Evolutionary conservation across 2,329 filamentous ascomycete species (phyloP).

Genomic region (Aspergillus carbonarius): DNA sequence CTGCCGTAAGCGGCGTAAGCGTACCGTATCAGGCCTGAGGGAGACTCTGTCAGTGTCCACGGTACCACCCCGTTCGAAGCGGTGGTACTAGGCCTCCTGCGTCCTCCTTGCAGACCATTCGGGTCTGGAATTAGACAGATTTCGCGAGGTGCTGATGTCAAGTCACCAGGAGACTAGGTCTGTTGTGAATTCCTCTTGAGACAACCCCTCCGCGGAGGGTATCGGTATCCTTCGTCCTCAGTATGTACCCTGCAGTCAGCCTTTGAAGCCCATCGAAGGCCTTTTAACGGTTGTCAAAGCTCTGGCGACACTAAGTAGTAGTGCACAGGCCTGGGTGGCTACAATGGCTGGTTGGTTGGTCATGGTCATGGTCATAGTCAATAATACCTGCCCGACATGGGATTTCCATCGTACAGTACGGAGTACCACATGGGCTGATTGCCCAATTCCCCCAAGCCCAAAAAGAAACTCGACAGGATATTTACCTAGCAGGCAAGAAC

Average conservation of each 20-base stretch:
- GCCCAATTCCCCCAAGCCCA: too few relatives aligned
- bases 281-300: slow-evolving; percentile 4
- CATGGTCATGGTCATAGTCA: background rate
- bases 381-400: background rate
- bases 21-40: slow-evolving; percentile 1
- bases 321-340: slow-evolving; percentile 7
- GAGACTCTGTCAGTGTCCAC: background rate
- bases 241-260: background rate
- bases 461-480: too few relatives aligned
- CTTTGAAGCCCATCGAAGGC: background rate
- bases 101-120: slow-evolving; percentile 9
- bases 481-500: background rate
- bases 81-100: background rate
- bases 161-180: background rate
- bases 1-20: slow-evolving; percentile 15
- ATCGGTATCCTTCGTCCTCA: background rate
- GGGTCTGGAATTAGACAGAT: background rate
- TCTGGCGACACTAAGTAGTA: slow-evolving; percentile 1
- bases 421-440: background rate
- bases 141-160: background rate
- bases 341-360: background rate
- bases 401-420: background rate
- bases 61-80: background rate
- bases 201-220: background rate
- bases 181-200: background rate